Evolutionary conservation across 1,139 yeast genomes (phyloP), one percentile per base, ranked within the genome.

Genomic region (Saccharomyces hybrid): DNA sequence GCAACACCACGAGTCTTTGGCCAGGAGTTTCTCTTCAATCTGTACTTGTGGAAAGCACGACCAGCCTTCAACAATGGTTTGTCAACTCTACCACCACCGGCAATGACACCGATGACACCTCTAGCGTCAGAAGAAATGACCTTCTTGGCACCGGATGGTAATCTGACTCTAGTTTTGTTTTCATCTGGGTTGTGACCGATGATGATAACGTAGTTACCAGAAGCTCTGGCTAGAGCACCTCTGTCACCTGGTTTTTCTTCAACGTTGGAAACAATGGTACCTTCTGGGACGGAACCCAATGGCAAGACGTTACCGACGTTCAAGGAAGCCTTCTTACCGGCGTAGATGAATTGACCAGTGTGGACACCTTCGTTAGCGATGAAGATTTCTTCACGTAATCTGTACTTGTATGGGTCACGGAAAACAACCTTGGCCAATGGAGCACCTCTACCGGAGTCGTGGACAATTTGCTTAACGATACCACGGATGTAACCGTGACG

Each of bases 1-100:
- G 97, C 97, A 78, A 90, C 97, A 90, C 97, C 98, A 83, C 97
- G 89, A 76, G 97, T 91, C 88, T 88, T 89, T 81, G 97, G 97
- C 97, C 97, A 90, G 69, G 96, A 88, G 96, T 91, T 88, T 83
- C 97, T 86, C 95, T 91, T 90, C 74, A 89, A 96, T 82, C 81
- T 89, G 93, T 85, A 89, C 84, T 93, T 93, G 90, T 90, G 97
- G 96, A 84, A 91, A 67, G 98, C 98, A 83, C 96, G 90, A 82
- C 98, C 98, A 75, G 98, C 98, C 88, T 91, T 91, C 78, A 91
- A 87, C 81, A 93, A 83, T 79, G 98, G 98, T 84, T 91, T 91
- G 81, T 91, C 98, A 73, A 89, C 88, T 87, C 98, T 91, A 80
- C 98, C 98, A 84, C 98, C 98, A 82, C 98, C 98, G 75, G 98